phyloP scores from a whole-genome alignment of 2,329 filamentous ascomycete species.

The Rutstroemia sp. region DNA sequence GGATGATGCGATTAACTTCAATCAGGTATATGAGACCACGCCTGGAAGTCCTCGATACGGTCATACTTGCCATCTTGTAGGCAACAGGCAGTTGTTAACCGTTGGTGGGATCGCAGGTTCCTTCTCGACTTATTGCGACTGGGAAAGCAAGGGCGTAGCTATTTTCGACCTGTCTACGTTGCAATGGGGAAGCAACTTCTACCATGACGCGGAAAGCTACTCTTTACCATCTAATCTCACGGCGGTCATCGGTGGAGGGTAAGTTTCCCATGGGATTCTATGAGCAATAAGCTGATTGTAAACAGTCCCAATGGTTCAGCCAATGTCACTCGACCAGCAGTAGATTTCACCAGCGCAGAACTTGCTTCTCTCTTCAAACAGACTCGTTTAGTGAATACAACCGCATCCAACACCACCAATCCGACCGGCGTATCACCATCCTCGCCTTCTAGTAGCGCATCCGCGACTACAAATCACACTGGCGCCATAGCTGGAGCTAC shows the following conservation, averaged over 20 bases:
- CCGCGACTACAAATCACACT: not conserved
- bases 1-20: not conserved
- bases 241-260: constrained; percentile 26
- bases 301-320: constrained; percentile 4
- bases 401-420: not conserved
- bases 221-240: constrained; percentile 23
- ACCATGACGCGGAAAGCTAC: constrained; percentile 23
- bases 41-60: constrained; percentile 29
- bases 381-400: not conserved
- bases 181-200: constrained; percentile 29
- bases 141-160: constrained; percentile 27
- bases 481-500: constrained; percentile 2
- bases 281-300: not conserved
- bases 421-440: not conserved
- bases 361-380: constrained; percentile 3
- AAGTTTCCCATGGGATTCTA: not conserved
- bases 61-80: constrained; percentile 35
- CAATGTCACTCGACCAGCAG: not conserved
- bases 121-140: constrained; percentile 25
- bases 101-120: constrained; percentile 30
- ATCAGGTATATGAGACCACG: constrained; percentile 31
- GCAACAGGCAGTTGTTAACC: constrained; percentile 35
- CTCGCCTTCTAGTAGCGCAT: not conserved
- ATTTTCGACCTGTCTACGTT: constrained; percentile 28
- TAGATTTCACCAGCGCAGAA: not conserved